Base-by-base conservation (phyloP, 129 eudicot genomes). In the Pulicaria dysenterica region DNA sequence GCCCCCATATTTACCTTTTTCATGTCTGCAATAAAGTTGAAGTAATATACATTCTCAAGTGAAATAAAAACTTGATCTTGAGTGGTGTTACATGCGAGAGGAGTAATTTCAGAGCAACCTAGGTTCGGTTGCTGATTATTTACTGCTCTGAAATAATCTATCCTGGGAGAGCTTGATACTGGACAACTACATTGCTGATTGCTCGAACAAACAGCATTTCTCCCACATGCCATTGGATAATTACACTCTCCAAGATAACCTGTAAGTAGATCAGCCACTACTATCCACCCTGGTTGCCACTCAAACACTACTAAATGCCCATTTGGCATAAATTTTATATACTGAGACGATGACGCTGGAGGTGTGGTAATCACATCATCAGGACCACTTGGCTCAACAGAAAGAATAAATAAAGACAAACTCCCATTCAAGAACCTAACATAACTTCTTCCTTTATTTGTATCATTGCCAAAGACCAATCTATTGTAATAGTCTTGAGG, bases 201-300 rank as follows among this genome's bases (percentile, higher is more conserved):
- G 38, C 3, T 8, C 0, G 76, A 67, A 78, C 88, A 84, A 61
- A 84, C 7, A 1, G 69, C 78, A 46, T 77, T 73, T 12, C 59
- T 67, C 6, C 85, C 78, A 55, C 81, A 84, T 13, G 58, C 81
- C 51, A 73, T 9, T 17, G 81, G 85, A 55, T 81, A 80, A 38
- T 15, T 11, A 36, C 80, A 64, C 11, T 49, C 54, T 5, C 48
- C 75, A 6, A 77, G 24, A 47, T 15, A 4, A 11, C 6, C 10
- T 13, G 2, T 56, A 11, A 67, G 31, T 16, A 47, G 13, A 47
- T 77, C 73, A 8, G 68, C 42, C 4, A 65, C 58, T 55, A 15
- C 64, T 3, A 1, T 38, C 62, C 61, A 41, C 31, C 15, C 45
- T 0, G 7, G n/a, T 10, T 36, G 54, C 71, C 34, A 24, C 39